Evolutionary conservation across 2,329 filamentous ascomycete genomes (phyloP).

Genomic region (Cyphellophora attinorum): DNA sequence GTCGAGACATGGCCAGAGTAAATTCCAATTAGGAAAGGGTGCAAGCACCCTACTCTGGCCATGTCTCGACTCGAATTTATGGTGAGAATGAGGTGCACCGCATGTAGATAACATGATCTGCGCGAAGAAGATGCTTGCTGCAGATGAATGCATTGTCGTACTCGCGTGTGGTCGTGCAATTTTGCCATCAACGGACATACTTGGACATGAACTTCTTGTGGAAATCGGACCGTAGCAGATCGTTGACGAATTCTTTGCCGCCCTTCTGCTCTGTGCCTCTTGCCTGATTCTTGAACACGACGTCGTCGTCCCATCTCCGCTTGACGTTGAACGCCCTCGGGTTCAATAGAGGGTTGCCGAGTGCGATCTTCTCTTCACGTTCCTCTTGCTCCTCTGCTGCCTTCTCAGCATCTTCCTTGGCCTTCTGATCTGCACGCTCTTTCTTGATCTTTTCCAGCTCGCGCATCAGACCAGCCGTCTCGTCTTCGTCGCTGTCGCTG

Average conservation of each 20-base stretch:
- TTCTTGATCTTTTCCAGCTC: constrained; percentile 91
- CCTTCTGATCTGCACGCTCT: constrained; percentile 71
- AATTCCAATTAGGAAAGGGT: no score
- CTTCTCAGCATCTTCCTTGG: constrained; percentile 71
- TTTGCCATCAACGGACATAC: constrained; percentile 34
- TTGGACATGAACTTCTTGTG: constrained; percentile 89
- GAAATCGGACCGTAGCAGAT: constrained; percentile 88
- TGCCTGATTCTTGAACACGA: constrained; percentile 98
- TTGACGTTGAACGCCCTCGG: constrained; percentile 83
- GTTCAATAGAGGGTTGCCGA: constrained; percentile 87
- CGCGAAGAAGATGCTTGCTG: no score
- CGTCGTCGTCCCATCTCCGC: constrained; percentile 86
- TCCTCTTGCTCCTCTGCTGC: constrained; percentile 74
- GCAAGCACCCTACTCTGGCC: background rate
- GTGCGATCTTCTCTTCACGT: constrained; percentile 77
- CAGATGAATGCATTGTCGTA: background rate
- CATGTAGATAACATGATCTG: no score
- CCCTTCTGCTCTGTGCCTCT: constrained; percentile 86
- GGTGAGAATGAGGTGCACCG: background rate
- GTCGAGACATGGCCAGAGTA: no score
- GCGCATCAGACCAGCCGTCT: constrained; percentile 78
- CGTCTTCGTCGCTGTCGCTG: constrained; percentile 67
- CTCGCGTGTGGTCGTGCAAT: background rate
- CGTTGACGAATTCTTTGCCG: constrained; percentile 93
- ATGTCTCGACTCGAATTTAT: background rate